Evolutionary conservation across 169 alveolate genomes (phyloP).

Genomic region (Plasmodium coatneyi): DNA sequence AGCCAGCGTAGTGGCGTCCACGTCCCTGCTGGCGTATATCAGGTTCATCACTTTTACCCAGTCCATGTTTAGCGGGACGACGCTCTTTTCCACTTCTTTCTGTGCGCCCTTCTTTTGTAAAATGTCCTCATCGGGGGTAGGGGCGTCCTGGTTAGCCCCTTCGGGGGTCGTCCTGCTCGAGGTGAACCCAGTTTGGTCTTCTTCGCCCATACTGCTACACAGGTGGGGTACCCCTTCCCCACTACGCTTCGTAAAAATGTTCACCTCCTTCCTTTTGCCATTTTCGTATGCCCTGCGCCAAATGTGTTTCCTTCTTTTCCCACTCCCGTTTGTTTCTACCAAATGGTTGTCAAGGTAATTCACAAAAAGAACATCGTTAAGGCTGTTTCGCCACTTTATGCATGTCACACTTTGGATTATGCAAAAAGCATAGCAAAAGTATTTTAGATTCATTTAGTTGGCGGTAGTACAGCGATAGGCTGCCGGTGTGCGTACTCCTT

Average conservation of each 20-base stretch:
- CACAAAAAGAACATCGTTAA: background rate
- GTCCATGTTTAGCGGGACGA: conserved; percentile 56
- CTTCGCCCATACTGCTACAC: background rate
- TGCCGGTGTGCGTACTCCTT: background rate
- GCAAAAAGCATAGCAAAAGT: background rate
- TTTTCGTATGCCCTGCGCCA: background rate
- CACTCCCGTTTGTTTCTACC: background rate
- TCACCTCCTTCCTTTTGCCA: background rate
- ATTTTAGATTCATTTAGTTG: background rate
- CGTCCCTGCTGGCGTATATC: conserved; percentile 35
- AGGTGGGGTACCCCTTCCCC: background rate
- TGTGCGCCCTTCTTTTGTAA: conserved; percentile 9
- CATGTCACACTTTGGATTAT: background rate
- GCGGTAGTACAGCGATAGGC: background rate
- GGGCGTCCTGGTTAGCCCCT: background rate
- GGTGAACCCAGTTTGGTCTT: background rate
- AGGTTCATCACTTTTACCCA: conserved; percentile 73
- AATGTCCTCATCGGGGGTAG: conserved; percentile 14
- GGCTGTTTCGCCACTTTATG: background rate
- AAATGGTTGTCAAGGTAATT: background rate
- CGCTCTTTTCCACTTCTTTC: conserved; percentile 60
- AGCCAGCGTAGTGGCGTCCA: conserved; percentile 48
- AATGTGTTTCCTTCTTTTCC: background rate
- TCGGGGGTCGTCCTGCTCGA: background rate
- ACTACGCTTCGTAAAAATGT: background rate